These are phyloP conservation scores for Orobanche coerulescens DNA, from an alignment of 257 asterid species.

Conservation along the genomic window DNA sequence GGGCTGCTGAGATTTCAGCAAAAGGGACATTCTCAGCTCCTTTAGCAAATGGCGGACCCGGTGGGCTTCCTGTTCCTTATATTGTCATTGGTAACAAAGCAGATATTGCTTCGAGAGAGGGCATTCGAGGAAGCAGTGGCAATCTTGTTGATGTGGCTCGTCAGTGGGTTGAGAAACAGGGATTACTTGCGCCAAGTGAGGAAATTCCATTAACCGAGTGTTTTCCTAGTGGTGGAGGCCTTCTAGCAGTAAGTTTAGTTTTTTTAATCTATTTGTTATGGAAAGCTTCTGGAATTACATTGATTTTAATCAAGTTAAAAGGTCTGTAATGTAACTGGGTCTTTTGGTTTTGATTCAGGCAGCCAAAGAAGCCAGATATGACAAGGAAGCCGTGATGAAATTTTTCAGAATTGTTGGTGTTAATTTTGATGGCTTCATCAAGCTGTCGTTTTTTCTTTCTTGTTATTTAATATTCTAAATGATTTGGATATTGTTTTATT, in stretches of 20 bases:
- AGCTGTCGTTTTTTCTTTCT: background rate
- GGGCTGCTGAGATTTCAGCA: constrained; percentile 90
- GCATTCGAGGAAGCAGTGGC: constrained; percentile 82
- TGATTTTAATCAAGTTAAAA: no score
- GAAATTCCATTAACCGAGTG: constrained; percentile 80
- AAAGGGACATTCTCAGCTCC: constrained; percentile 91
- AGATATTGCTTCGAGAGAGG: constrained; percentile 66
- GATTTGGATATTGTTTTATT: background rate
- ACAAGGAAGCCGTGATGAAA: constrained; percentile 73
- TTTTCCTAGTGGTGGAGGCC: constrained; percentile 78
- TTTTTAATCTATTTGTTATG: no score
- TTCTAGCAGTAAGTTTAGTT: constrained; percentile 59
- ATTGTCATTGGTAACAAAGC: constrained; percentile 84
- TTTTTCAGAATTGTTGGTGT: constrained; percentile 81
- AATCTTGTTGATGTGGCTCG: constrained; percentile 95
- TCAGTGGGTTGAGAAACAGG: constrained; percentile 97
- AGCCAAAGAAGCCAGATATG: no score
- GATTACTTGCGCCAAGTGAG: constrained; percentile 78
- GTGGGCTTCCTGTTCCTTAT: constrained; percentile 90
- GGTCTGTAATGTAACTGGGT: no score
- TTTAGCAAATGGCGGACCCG: constrained; percentile 82
- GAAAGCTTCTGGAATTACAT: no score
- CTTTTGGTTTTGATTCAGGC: no score
- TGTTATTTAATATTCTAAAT: constrained; percentile 22
- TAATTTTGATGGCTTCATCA: background rate